Evolutionary conservation across 306 rosid genomes (phyloP).

Genomic region (Acacia confusa): DNA sequence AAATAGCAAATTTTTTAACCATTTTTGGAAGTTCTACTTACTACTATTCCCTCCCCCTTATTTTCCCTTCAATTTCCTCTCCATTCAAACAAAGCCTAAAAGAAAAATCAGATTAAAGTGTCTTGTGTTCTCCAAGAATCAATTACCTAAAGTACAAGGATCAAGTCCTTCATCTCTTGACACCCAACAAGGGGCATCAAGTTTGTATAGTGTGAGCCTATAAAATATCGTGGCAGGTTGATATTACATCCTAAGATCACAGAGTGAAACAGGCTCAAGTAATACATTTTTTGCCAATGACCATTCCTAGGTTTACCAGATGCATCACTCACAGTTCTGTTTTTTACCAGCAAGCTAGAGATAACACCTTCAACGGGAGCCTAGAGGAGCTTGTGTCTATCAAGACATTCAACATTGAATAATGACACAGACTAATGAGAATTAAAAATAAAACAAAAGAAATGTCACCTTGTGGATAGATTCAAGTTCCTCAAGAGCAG

Average conservation of each 20-base stretch:
- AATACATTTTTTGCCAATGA: not conserved
- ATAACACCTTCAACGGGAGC: not conserved
- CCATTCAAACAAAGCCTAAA: no score
- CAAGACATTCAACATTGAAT: not conserved
- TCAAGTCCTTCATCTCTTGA: not conserved
- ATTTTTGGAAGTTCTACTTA: no score
- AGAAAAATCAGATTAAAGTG: not conserved
- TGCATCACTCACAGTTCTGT: not conserved
- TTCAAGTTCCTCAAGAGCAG: conserved; percentile 86
- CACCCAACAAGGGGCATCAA: not conserved
- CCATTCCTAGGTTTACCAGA: not conserved
- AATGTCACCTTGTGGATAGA: conserved; percentile 83
- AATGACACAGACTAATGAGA: not conserved
- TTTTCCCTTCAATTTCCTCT: no score
- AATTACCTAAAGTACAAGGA: not conserved
- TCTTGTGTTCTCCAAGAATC: not conserved
- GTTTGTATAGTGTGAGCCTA: not conserved
- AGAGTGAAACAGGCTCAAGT: not conserved
- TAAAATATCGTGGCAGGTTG: not conserved
- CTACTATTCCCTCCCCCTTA: no score
- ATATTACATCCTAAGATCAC: not conserved
- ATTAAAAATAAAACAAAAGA: not conserved
- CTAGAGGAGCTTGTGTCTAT: not conserved
- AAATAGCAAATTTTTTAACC: no score
- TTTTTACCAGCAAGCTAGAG: not conserved